Base-by-base conservation (phyloP, 805 yeast genomes). In the Candida lessepsii region DNA sequence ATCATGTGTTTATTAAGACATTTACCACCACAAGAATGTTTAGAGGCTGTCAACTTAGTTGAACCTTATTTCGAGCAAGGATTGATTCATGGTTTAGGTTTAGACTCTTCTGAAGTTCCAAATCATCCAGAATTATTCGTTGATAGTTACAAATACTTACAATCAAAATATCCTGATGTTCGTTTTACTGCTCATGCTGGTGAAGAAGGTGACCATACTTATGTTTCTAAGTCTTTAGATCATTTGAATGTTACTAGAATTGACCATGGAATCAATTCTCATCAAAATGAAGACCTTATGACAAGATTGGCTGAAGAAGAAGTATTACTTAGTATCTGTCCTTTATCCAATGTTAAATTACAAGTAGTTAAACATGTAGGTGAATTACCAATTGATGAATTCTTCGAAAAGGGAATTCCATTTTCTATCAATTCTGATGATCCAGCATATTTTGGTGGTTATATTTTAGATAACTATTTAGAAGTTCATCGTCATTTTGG, bases 131-230 rank as follows among this genome's bases (percentile, higher is more conserved):
- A 75, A 37, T 55, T 82, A 35, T 86, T 85, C 53, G 64, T 63
- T 10, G 85, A 82, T 35, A 81, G 88, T 57, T 86, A 81, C 57
- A 50, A 60, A 8, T 52, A 57, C 15, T 73, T 84, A 6, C 68
- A 66, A 40, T 63, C 67, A 17, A 55, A 67, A 29, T 75, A 69
- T 53, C 78, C 82, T 17, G 63, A 75, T 17, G 73, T 81, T 40
- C 73, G 78, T 28, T 68, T 83, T 40, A 86, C 95, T 26, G 91
- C 95, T 2, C 95, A 86, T 54, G 95, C 93, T 2, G 95, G 95
- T 52, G 95, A 86, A 63, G 95, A 86, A 66, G 95, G 91, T 39
- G 86, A 83, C 47, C 80, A 87, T 29, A 73, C 77, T n/a, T 84
- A 68, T 49, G 85, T 86, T 19, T 43, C 63, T 8, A 71, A 70